Percentiles rank a stretch among this genome's conserved stretches.
Conservation (phyloP, 1,284 basidiomycete genomes). For the Austropuccinia psidii region DNA sequence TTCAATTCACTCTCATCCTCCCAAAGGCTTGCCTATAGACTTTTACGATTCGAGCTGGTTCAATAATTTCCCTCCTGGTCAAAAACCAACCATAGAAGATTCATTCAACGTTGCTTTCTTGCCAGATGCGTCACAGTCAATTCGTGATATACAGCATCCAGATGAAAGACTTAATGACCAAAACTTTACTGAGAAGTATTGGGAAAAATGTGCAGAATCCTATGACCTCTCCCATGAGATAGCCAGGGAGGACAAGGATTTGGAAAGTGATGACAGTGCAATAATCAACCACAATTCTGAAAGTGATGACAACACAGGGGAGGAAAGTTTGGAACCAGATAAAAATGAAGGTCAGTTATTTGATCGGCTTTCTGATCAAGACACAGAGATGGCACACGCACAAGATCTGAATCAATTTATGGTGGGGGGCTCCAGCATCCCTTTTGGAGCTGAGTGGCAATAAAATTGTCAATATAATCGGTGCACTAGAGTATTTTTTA, state of each 20-base stretch:
- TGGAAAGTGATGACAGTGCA: background rate
- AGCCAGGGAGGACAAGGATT: background rate
- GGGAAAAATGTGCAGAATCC: background rate
- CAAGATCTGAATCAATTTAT: no score
- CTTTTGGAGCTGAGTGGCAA: no score
- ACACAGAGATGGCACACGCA: no score
- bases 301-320: no score
- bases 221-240: background rate
- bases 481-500: no score
- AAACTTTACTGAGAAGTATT: background rate
- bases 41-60: slow-evolving; percentile 15
- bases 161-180: background rate
- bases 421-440: no score
- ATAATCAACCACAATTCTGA: no score
- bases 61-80: background rate
- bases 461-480: no score
- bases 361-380: no score
- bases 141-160: background rate
- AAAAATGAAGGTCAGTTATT: no score
- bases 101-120: background rate
- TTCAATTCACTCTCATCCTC: no score
- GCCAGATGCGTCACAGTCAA: background rate
- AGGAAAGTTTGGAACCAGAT: no score
- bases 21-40: slow-evolving; percentile 8
- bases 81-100: background rate